Evolutionary conservation across 148 eudicot genomes (phyloP).

Genomic region (Rhododendron molle): DNA sequence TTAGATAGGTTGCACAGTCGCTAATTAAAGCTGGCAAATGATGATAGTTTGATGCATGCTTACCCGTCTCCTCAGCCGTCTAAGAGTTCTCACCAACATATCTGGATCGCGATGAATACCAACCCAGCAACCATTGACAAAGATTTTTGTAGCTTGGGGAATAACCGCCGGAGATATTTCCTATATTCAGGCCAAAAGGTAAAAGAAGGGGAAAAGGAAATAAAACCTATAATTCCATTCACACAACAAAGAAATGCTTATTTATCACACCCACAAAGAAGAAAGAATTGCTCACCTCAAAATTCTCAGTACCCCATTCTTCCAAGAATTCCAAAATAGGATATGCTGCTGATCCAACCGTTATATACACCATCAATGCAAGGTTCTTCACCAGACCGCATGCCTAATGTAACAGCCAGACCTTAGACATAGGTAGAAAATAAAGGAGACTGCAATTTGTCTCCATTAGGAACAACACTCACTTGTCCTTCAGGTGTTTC

Average conservation of each 20-base stretch:
- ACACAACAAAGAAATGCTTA: not conserved
- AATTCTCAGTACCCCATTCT: conserved; percentile 99
- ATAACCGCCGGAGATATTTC: conserved; percentile 96
- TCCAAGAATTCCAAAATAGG: conserved; percentile 92
- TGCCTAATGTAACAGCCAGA: conserved; percentile 42
- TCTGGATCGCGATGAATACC: conserved; percentile 98
- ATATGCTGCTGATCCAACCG: conserved; percentile 97
- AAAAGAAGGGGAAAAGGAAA: not conserved
- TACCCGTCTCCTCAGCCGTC: conserved; percentile 89
- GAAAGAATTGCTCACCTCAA: conserved; percentile 41
- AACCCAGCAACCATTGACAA: conserved; percentile 98
- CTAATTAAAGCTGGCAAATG: not conserved
- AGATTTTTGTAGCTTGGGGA: conserved; percentile 91
- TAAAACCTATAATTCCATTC: not conserved
- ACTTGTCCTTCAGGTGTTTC: conserved; percentile 99
- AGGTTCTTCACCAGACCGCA: conserved; percentile 98
- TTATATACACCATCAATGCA: conserved; percentile 91
- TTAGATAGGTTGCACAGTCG: not conserved
- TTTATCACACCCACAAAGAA: not conserved
- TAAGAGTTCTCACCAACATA: conserved; percentile 79
- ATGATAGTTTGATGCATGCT: conserved; percentile 10
- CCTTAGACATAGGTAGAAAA: not conserved
- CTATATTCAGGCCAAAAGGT: conserved; percentile 14
- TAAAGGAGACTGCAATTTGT: not conserved
- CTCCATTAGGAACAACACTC: conserved; percentile 3